Percentiles rank a stretch among this genome's conserved stretches.
Conservation (phyloP, 306 rosid genomes). For the Casuarina glauca region DNA sequence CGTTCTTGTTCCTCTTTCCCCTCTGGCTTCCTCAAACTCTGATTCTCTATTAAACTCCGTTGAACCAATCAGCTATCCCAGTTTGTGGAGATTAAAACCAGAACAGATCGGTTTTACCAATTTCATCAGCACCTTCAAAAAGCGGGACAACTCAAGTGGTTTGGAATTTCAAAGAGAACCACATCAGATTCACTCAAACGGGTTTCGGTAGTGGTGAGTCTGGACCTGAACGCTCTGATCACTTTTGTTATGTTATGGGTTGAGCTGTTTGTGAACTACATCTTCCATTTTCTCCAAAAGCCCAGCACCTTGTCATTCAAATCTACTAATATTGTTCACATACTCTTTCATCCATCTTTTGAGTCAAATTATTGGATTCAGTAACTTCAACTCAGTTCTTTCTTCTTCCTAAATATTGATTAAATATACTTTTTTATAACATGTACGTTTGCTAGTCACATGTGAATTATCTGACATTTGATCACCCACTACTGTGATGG, state of each 20-base stretch:
- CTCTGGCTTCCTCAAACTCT: constrained; percentile 63
- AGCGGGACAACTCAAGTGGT: constrained; percentile 74
- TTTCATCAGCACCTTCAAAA: constrained; percentile 54
- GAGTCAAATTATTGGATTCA: background rate
- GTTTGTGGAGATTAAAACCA: constrained; percentile 2
- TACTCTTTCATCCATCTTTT: constrained; percentile 2
- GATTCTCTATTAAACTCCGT: constrained; percentile 39
- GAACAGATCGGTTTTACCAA: constrained; percentile 51
- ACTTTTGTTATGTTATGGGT: constrained; percentile 67
- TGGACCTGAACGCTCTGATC: constrained; percentile 36
- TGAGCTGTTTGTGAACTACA: constrained; percentile 92
- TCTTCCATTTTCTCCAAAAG: constrained; percentile 81
- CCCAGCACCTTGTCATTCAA: constrained; percentile 80
- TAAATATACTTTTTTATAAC: too few species aligned
- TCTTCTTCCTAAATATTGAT: too few species aligned
- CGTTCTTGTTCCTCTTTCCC: constrained; percentile 56
- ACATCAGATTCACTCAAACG: constrained; percentile 31
- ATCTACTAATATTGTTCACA: constrained; percentile 68
- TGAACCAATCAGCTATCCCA: constrained; percentile 24
- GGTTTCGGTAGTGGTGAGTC: constrained; percentile 34
- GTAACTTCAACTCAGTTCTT: background rate
- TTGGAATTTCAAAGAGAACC: constrained; percentile 56
- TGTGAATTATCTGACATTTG: background rate
- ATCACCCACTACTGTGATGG: background rate
- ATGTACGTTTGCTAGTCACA: background rate